Percentiles rank a stretch among this genome's conserved stretches.
phyloP scores from a whole-genome alignment of 2,329 filamentous ascomycete genomes.

The Penicillium fuscoglaucum region DNA sequence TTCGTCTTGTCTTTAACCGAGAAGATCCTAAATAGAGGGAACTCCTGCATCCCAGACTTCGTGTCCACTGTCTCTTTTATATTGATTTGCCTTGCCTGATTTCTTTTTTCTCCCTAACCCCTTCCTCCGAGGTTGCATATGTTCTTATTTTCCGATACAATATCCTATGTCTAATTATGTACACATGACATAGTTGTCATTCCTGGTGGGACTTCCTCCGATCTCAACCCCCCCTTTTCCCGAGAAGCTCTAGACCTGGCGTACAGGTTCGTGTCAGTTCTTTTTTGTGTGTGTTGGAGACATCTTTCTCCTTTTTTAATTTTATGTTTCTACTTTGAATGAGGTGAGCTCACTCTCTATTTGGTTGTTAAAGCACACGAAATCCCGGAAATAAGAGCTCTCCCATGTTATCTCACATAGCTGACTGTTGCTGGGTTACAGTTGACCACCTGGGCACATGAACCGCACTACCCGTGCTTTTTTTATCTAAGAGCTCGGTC shows the following conservation, averaged over 20 bases:
- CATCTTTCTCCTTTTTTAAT: neutral
- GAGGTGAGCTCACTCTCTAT: slow-evolving; percentile 1
- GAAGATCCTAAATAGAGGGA: slow-evolving; percentile 13
- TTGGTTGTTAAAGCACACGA: neutral
- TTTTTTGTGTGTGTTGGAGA: neutral
- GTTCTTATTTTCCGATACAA: slow-evolving; percentile 7
- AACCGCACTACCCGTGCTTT: slow-evolving; percentile 4
- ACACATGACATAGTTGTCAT: slow-evolving; percentile 25
- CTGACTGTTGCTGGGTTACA: slow-evolving; percentile 28
- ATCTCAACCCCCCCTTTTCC: slow-evolving; percentile 5
- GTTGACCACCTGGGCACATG: slow-evolving; percentile 9
- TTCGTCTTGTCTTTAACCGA: neutral
- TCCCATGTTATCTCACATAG: slow-evolving; percentile 21
- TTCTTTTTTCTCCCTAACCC: neutral
- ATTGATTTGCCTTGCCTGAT: slow-evolving; percentile 4
- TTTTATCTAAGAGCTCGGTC: slow-evolving; percentile 1
- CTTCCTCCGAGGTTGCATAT: slow-evolving; percentile 8
- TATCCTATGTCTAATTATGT: slow-evolving; percentile 7
- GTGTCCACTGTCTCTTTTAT: slow-evolving; percentile 14
- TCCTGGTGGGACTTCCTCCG: slow-evolving; percentile 14
- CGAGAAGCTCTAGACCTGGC: slow-evolving; percentile 5
- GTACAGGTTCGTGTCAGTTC: neutral
- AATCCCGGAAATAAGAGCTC: neutral
- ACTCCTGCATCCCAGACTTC: slow-evolving; percentile 4
- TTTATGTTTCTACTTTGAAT: neutral